Evolutionary conservation across 345 rosid species (phyloP).

Genomic region (Syzygium oleosum): DNA sequence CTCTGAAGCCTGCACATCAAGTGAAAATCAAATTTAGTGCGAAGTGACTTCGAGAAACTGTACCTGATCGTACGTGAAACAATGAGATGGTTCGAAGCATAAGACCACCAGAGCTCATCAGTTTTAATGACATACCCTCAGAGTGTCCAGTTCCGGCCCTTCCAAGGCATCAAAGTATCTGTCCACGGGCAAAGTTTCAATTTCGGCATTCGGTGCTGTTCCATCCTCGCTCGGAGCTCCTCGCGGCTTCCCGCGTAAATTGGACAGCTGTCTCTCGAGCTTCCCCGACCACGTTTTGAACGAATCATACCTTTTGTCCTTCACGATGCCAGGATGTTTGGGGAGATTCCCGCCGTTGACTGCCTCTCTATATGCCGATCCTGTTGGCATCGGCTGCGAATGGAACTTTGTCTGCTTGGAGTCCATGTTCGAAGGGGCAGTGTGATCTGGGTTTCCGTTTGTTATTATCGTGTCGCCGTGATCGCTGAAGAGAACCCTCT

Average conservation of each 20-base stretch:
- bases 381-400: constrained; percentile 63
- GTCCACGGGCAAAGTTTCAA: constrained; percentile 54
- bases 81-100: neutral
- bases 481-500: constrained; percentile 16
- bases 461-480: neutral
- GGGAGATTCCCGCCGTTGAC: neutral
- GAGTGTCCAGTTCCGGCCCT: constrained; percentile 86
- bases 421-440: constrained; percentile 12
- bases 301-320: constrained; percentile 60
- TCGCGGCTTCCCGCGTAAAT: constrained; percentile 46
- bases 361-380: neutral
- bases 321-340: constrained; percentile 21
- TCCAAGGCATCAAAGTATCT: constrained; percentile 75
- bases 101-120: neutral
- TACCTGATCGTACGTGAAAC: neutral
- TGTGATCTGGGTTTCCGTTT: constrained; percentile 9
- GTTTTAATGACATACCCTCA: constrained; percentile 34
- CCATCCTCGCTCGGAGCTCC: constrained; percentile 15
- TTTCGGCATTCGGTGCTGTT: constrained; percentile 14
- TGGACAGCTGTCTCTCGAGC: constrained; percentile 68
- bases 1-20: constrained; percentile 48
- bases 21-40: neutral
- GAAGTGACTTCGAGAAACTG: neutral
- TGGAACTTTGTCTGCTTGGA: constrained; percentile 24
- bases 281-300: constrained; percentile 90